Evolutionary conservation across 192 early-diverging fungal species (phyloP), one percentile per base, ranked within the genome.

Genomic region (Irineochytrium annulatum): DNA sequence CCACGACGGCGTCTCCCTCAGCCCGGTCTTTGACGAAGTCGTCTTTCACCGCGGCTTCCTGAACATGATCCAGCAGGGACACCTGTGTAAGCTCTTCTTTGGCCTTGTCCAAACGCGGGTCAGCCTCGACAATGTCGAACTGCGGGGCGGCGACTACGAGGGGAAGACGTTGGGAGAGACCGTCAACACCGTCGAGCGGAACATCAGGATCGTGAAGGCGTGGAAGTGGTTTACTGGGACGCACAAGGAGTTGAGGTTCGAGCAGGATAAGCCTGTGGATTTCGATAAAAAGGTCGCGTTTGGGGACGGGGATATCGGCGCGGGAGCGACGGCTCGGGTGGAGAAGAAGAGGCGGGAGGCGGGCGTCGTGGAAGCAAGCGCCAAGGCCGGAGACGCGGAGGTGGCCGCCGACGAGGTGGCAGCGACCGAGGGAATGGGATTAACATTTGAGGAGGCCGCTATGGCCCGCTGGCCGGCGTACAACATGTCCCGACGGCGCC

Each of bases 11-110:
- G 31, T 92, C 14, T 74, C 69, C 8, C 70, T 95, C 4, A 58
- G 49, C 5, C 60, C 55, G 2, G 77, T 84, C 5, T 98, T 95
- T 66, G 88, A 95, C 48, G 41, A 89, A 20, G 79, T 95, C 43
- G 79, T 86, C 0, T 95, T 80, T 60, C 84, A 91, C 34, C 76
- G 77, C 34, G 71, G 77, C 34, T 89, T 95, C 49, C 49, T 85
- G 16, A 75, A 87, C 11, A 94, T 98, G 95, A 88, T 98, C 29
- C 71, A 77, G 16, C 84, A 92, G 22, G 77, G 81, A 28, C 91
- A 91, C 88, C 87, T 65, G 58, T 27, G 60, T 34, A 33, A 60
- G n/a, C 22, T 60, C 5, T 33, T 24, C 24, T 29, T 66, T 31
- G 44, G 27, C 16, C 35, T 30, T 8, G 64, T 66, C 20, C 17